These are phyloP conservation scores for Gossypium schwendimanii DNA, from an alignment of 441 rosid genomes.

Conservation along the genomic window DNA sequence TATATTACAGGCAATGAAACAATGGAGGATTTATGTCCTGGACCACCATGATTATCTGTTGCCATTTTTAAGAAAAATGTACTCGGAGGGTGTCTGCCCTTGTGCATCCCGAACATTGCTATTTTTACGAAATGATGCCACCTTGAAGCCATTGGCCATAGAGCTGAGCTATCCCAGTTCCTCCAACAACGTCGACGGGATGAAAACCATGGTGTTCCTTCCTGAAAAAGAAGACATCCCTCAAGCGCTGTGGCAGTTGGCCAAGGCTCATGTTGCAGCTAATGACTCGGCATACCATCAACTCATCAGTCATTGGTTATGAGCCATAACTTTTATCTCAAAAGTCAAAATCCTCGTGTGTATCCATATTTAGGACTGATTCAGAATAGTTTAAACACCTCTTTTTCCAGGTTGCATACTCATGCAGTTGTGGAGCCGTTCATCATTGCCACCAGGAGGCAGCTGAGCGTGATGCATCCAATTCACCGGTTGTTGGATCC, in stretches of 20 bases:
- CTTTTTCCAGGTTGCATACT: conserved; percentile 55
- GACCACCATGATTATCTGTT: conserved; percentile 69
- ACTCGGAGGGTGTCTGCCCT: conserved; percentile 34
- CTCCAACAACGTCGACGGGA: background rate
- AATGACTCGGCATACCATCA: conserved; percentile 66
- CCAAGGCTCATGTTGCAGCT: conserved; percentile 59
- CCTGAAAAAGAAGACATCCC: conserved; percentile 52
- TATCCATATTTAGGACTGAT: background rate
- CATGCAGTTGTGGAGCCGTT: conserved; percentile 67
- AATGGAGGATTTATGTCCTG: conserved; percentile 48
- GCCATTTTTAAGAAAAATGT: conserved; percentile 43
- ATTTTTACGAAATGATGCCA: conserved; percentile 36
- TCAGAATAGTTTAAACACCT: background rate
- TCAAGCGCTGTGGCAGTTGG: conserved; percentile 61
- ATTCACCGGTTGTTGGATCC: conserved; percentile 53
- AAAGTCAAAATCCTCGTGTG: background rate
- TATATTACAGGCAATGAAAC: conserved; percentile 38
- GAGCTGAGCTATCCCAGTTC: conserved; percentile 43
- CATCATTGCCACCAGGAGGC: conserved; percentile 64
- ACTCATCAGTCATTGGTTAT: conserved; percentile 50
- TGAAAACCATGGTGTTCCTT: conserved; percentile 25
- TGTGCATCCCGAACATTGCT: conserved; percentile 55
- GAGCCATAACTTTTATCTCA: conserved; percentile 13
- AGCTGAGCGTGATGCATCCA: conserved; percentile 61
- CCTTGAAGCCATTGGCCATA: conserved; percentile 58